Evolutionary conservation across 2,329 filamentous ascomycete species (phyloP), one percentile per base, ranked within the genome.

Genomic region (Fusarium pilosicola): DNA sequence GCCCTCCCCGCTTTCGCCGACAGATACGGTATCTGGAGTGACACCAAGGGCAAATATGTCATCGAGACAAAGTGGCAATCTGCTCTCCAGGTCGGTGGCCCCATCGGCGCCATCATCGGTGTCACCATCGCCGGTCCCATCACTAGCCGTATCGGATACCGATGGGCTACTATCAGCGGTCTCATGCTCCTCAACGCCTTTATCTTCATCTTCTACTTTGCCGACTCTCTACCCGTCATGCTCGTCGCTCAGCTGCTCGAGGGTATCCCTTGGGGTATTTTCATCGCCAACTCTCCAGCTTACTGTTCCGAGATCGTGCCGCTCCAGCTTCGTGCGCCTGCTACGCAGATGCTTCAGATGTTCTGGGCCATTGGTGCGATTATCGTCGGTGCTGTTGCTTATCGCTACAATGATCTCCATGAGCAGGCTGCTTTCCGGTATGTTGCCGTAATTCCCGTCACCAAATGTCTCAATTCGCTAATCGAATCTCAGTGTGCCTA

Each of bases 261-360:
- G 79, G 89, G 89, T 72, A 75, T 91, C 22, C 89, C 80, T 0
- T 91, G 89, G 89, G 89, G 89, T 28, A 86, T 91, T 74, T 91
- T 91, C 81, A 89, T 90, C 71, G 88, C 89, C 76, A 90, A 90
- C 78, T 85, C 89, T 15, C 89, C 89, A 4, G 89, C 89, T 6
- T 90, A 91, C 81, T 88, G 86, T 79, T 83, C 82, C 73, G 89
- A 91, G 78, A 89, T 91, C 56, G 88, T 89, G 17, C 89, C 89
- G 2, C 83, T 91, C 42, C 81, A 82, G 74, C 82, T 91, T 48
- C 83, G 89, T 78, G 89, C 86, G 64, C 86, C 88, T 48, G 85
- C 84, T 20, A 91, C 89, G 5, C 86, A 88, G 76, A 90, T 88
- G 82, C 74, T 91, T 79, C 89, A 91, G 78, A 91, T 91, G 89